Base-by-base conservation (phyloP, 1,139 yeast species). In the Starmera stellimalicola region DNA sequence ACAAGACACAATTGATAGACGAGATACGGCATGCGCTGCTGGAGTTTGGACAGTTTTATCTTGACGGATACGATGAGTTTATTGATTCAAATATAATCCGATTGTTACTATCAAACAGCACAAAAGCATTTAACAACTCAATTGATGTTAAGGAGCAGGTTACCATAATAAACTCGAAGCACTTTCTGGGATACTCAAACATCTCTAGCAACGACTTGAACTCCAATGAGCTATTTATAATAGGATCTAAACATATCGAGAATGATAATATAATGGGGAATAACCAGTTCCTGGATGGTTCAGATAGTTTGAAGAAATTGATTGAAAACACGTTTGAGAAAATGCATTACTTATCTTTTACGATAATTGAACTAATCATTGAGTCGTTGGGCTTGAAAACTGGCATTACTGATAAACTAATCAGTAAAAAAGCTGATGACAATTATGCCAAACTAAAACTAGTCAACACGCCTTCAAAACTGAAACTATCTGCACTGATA, bases 161-260 rank as follows among this genome's bases (percentile, higher is more conserved):
- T 31, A 70, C 67, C 30, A 77, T 77, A 78, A 59, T 63, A 26
- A 60, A 73, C 31, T 70, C 73, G 27, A 74, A 72, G 11, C 79
- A 77, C 44, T 76, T 77, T 47, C 57, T 75, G 32, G 85, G 85
- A 0, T 77, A 77, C 51, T 68, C 75, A 25, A 55, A 65, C 18
- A 54, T 74, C 12, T 79, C 77, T 4, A 73, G 12, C 11, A 16
- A 18, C n/a, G n/a, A n/a, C n/a, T n/a, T n/a, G n/a, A n/a, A n/a
- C n/a, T n/a, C n/a, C n/a, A n/a, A n/a, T n/a, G n/a, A n/a, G n/a
- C n/a, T n/a, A n/a, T n/a, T n/a, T n/a, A n/a, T n/a, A n/a, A n/a
- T n/a, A n/a, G n/a, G n/a, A n/a, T n/a, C n/a, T n/a, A n/a, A n/a
- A n/a, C n/a, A 2, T 72, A 65, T 27, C 53, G 65, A 17, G 63